A percentile compares a stretch with the other conserved stretches of the same genome.
Evolutionary conservation across 768 basidiomycete species (phyloP).

Genomic region (Xerocomellus chrysenteron): DNA sequence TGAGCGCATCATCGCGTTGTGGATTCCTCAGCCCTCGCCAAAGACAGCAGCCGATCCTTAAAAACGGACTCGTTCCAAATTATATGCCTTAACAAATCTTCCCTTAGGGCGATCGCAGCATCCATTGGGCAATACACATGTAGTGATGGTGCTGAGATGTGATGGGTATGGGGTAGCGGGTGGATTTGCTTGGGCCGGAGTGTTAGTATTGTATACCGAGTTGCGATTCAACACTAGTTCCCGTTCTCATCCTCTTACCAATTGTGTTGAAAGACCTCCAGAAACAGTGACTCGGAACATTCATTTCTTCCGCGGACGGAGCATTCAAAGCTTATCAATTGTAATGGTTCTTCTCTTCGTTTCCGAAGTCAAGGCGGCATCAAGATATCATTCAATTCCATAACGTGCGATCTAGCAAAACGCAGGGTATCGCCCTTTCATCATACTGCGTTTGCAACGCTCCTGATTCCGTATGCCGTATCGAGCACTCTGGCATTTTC

Average conservation of each 20-base stretch:
- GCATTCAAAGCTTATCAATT: conserved; percentile 8
- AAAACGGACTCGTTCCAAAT: too few species aligned
- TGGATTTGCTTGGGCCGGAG: too few species aligned
- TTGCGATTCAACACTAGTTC: neutral
- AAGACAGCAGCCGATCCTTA: too few species aligned
- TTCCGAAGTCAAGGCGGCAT: neutral
- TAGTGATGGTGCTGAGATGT: too few species aligned
- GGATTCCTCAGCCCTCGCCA: neutral
- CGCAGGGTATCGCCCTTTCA: neutral
- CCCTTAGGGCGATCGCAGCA: too few species aligned
- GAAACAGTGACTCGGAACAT: neutral
- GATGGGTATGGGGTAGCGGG: too few species aligned
- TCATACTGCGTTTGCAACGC: conserved; percentile 3
- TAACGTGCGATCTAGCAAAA: neutral
- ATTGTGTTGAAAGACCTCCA: too few species aligned
- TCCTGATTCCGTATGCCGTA: neutral
- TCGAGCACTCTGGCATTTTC: conserved; percentile 6
- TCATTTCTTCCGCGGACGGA: conserved; percentile 2
- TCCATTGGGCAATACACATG: too few species aligned
- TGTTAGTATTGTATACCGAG: neutral
- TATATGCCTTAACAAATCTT: too few species aligned
- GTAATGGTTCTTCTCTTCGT: neutral
- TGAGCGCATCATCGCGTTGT: neutral
- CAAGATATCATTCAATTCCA: neutral
- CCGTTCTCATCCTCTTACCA: neutral